Percentiles rank a stretch among this genome's conserved stretches.
Evolutionary conservation across 352 stramenopile species (phyloP).

Genomic region (Phytophthora ramorum): DNA sequence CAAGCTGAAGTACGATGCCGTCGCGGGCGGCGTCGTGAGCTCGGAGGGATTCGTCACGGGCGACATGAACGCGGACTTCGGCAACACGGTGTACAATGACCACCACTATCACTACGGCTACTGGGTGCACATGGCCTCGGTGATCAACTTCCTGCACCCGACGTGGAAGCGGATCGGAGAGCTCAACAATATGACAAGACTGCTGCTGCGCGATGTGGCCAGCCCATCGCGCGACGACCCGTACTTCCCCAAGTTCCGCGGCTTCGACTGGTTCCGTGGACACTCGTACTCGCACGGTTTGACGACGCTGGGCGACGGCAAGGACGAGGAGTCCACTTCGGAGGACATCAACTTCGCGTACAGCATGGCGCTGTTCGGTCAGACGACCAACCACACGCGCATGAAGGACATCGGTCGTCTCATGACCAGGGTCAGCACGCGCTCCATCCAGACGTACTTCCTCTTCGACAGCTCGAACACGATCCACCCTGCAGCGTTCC

Average conservation of each 20-base stretch:
- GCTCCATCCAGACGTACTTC: slow-evolving; percentile 73
- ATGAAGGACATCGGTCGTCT: slow-evolving; percentile 57
- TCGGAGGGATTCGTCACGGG: slow-evolving; percentile 60
- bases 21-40: slow-evolving; percentile 71
- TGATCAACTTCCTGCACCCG: slow-evolving; percentile 78
- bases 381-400: slow-evolving; percentile 44
- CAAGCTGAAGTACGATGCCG: slow-evolving; percentile 66
- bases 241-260: slow-evolving; percentile 71
- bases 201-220: slow-evolving; percentile 65
- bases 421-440: slow-evolving; percentile 63
- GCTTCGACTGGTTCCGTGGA: slow-evolving; percentile 75
- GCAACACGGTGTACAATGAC: slow-evolving; percentile 82
- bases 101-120: slow-evolving; percentile 85
- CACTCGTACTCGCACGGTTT: slow-evolving; percentile 79
- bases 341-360: slow-evolving; percentile 79
- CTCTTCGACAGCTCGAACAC: slow-evolving; percentile 64
- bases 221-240: slow-evolving; percentile 53
- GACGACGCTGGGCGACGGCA: slow-evolving; percentile 63
- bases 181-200: slow-evolving; percentile 56
- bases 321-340: slow-evolving; percentile 71
- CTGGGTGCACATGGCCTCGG: slow-evolving; percentile 68
- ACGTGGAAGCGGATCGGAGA: slow-evolving; percentile 57
- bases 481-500: slow-evolving; percentile 55
- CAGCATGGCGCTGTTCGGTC: slow-evolving; percentile 56
- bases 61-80: slow-evolving; percentile 72